Percentiles rank a stretch among this genome's conserved stretches.
These are phyloP conservation scores for Leishmania tropica DNA, from an alignment of 208 protist genomes.

Conservation along the genomic window DNA sequence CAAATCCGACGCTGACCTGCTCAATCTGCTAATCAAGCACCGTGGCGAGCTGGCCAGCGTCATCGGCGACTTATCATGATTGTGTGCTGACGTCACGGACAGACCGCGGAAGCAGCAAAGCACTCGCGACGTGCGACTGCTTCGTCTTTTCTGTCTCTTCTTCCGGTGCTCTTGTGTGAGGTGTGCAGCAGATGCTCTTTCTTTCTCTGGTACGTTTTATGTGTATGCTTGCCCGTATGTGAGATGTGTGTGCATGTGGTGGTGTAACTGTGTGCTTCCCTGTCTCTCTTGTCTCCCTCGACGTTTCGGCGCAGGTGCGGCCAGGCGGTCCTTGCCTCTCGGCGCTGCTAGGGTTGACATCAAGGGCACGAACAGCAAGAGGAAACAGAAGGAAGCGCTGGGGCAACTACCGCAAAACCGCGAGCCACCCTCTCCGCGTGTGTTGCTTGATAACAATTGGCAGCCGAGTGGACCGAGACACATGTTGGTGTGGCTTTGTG, in stretches of 20 bases:
- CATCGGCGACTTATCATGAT: constrained; percentile 50
- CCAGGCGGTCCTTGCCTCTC: background rate
- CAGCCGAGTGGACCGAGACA: background rate
- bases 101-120: background rate
- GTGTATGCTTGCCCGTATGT: background rate
- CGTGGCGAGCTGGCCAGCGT: constrained; percentile 78
- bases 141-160: background rate
- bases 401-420: background rate
- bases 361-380: constrained; percentile 15
- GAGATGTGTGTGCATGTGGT: background rate
- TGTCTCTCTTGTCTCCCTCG: background rate
- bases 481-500: background rate
- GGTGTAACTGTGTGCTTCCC: background rate
- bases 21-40: constrained; percentile 61
- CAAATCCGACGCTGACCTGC: constrained; percentile 59
- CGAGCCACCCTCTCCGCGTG: too few species aligned
- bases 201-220: background rate
- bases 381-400: background rate
- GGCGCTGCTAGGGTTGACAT: background rate
- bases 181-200: too few species aligned
- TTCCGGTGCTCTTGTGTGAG: background rate
- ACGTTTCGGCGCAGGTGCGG: background rate
- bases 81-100: too few species aligned
- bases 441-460: too few species aligned
- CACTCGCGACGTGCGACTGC: background rate